Conservation (phyloP, 208 protist species). For the Acanthamoeba sp. region DNA sequence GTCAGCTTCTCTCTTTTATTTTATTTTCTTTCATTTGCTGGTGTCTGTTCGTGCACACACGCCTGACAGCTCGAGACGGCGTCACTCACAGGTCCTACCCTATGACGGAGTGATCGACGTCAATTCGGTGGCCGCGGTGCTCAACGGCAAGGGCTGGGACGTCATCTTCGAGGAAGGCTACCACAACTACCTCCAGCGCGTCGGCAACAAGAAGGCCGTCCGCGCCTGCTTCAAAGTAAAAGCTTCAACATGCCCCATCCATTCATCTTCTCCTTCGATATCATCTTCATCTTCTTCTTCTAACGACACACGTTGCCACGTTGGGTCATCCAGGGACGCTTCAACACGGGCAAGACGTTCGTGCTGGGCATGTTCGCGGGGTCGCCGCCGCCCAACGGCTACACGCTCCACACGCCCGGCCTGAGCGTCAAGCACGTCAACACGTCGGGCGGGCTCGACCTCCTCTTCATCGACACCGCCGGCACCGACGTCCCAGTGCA, state of each 20-base stretch:
- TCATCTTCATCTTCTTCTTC: too few relatives aligned
- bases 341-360: slow-evolving; percentile 23
- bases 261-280: too few relatives aligned
- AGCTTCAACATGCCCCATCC: too few relatives aligned
- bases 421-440: not conserved
- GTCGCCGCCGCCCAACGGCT: not conserved
- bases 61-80: too few relatives aligned
- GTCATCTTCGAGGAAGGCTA: slow-evolving; percentile 32
- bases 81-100: too few relatives aligned
- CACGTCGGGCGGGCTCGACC: not conserved
- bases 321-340: not conserved
- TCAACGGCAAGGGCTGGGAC: not conserved
- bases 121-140: slow-evolving; percentile 5
- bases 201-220: not conserved
- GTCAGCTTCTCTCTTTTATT: too few relatives aligned
- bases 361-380: not conserved
- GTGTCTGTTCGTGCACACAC: too few relatives aligned
- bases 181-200: not conserved
- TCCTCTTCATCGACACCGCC: slow-evolving; percentile 22
- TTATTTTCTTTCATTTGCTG: too few relatives aligned
- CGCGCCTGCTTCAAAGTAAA: not conserved
- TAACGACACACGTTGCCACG: not conserved
- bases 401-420: not conserved
- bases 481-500: not conserved
- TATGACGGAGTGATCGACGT: not conserved